Evolutionary conservation across 345 rosid genomes (phyloP), one percentile per base, ranked within the genome.

Genomic region (Eucalyptus polyanthemos): DNA sequence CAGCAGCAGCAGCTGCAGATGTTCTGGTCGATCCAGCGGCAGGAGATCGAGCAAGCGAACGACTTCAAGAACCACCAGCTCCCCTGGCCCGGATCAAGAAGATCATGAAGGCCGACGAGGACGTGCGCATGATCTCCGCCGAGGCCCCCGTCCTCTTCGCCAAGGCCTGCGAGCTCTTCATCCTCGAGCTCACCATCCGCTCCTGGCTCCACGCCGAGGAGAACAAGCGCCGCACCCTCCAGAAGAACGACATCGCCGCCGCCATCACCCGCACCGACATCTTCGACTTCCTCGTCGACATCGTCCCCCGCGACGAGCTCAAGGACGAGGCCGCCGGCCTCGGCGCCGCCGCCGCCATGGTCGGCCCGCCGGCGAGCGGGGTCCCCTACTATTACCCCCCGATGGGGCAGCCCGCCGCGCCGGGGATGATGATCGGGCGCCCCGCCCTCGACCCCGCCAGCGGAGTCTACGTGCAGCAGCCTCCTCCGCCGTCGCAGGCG

Each of bases 201-300:
- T 97, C 99, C 47, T 97, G 99, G 99, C 97, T 97, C 88, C 99
- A 97, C 91, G 98, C 99, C 42, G 98, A 96, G 93, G 99, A 97
- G 93, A 97, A 95, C 91, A 96, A 95, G 93, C 95, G 99, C 53
- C 92, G 99, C 47, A 97, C 99, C 69, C 95, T 97, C 76, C 99
- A 97, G 95, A 97, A 97, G 90, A 97, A 97, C 89, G 99, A 97
- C 88, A 95, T 97, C 91, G 96, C 99, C 14, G 99, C 99, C 2
- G 98, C 99, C 45, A 96, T 97, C 80, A 97, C 98, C 6, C 90
- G 99, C 90, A 96, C 98, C 8, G 98, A 96, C 89, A 97, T 96
- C 89, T 97, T 97, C 90, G 99, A 96, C 89, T 97, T 97, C 91
- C 93, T 97, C 89, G 98, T 96, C 2, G 99, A 96, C 90, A 96